phyloP scores from a whole-genome alignment of 345 rosid genomes.

The Eucalyptus tenuipes region DNA sequence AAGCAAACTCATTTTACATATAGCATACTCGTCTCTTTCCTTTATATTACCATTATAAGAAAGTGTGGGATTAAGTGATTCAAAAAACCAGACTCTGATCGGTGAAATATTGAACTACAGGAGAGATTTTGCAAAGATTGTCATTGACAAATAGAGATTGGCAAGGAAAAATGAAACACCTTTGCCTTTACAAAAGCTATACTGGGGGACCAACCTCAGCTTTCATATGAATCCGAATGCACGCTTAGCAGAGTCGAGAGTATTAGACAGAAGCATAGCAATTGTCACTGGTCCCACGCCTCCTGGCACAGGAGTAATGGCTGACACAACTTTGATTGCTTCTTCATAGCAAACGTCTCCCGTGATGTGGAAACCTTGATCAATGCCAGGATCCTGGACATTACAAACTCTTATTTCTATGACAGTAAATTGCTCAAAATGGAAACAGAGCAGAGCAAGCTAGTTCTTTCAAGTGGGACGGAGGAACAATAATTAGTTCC shows the following conservation, averaged over 20 bases:
- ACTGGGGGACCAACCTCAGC: background rate
- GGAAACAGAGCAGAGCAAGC: background rate
- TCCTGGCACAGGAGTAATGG: slow-evolving; percentile 17
- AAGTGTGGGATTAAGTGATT: background rate
- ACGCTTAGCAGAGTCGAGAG: slow-evolving; percentile 15
- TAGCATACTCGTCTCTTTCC: background rate
- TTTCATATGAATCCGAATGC: background rate
- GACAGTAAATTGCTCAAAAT: background rate
- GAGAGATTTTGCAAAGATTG: background rate
- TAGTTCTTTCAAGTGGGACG: background rate
- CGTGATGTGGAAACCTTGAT: background rate
- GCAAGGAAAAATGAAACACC: background rate
- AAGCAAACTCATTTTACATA: background rate
- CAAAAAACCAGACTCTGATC: background rate
- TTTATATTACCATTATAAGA: background rate
- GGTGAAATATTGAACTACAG: background rate
- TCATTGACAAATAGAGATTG: background rate
- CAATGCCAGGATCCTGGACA: background rate
- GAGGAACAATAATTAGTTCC: background rate
- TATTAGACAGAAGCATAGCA: slow-evolving; percentile 17
- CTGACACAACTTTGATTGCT: slow-evolving; percentile 9
- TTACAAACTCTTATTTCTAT: background rate
- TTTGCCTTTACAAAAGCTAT: background rate
- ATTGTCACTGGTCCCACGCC: slow-evolving; percentile 10
- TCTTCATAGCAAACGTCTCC: slow-evolving; percentile 22